Evolutionary conservation across 2,329 filamentous ascomycete species (phyloP).

Genomic region (Diaporthe citri): DNA sequence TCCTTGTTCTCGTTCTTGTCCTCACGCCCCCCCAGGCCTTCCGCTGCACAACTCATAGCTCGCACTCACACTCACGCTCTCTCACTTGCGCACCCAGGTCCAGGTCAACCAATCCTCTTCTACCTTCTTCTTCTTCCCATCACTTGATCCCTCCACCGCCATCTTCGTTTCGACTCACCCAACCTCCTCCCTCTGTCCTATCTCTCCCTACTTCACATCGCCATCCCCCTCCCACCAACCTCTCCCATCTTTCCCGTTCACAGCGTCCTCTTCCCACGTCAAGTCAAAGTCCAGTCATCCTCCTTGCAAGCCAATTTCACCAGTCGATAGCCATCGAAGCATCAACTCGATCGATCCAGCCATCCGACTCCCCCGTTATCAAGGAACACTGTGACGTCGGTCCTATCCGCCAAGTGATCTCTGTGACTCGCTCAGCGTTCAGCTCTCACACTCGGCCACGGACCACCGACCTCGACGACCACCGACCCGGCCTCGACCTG

Average conservation of each 20-base stretch:
- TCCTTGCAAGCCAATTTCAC: conserved; percentile 34
- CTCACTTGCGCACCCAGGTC: conserved; percentile 21
- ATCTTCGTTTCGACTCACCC: conserved; percentile 39
- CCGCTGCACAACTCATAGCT: conserved; percentile 21
- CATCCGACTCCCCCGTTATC: background rate
- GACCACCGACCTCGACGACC: conserved; percentile 35
- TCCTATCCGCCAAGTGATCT: conserved; percentile 24
- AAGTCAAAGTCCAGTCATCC: conserved; percentile 32
- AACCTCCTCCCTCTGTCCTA: conserved; percentile 37
- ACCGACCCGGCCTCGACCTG: conserved; percentile 35
- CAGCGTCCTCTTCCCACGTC: conserved; percentile 33
- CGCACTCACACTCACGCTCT: conserved; percentile 16
- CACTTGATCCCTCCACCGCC: conserved; percentile 41
- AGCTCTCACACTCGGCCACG: conserved; percentile 29
- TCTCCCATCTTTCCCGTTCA: conserved; percentile 38
- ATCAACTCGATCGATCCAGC: conserved; percentile 20
- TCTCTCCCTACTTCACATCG: conserved; percentile 38
- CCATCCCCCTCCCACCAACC: conserved; percentile 22
- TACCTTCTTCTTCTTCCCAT: conserved; percentile 41
- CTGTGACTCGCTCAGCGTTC: conserved; percentile 35
- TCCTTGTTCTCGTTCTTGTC: conserved; percentile 29
- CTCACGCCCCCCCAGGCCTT: conserved; percentile 20
- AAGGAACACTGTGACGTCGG: conserved; percentile 37
- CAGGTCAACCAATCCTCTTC: conserved; percentile 40
- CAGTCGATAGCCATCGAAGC: conserved; percentile 29